These are phyloP conservation scores for Diversispora epigaea DNA, from an alignment of 192 early-diverging fungal species.

Conservation along the genomic window DNA sequence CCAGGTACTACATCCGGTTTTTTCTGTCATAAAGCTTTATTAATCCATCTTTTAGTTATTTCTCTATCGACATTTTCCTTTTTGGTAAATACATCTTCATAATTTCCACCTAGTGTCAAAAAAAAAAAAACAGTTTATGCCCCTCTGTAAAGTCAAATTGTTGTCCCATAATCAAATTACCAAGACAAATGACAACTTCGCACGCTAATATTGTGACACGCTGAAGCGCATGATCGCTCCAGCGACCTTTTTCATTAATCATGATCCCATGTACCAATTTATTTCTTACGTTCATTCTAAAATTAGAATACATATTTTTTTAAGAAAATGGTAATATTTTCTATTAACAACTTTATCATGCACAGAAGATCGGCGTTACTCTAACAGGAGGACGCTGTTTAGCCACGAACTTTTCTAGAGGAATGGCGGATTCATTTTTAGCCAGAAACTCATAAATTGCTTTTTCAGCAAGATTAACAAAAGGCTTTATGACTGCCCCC, in stretches of 20 bases:
- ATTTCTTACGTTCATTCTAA: slow-evolving; percentile 6
- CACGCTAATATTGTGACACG: background rate
- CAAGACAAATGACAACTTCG: slow-evolving; percentile 2
- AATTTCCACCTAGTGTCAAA: slow-evolving; percentile 2
- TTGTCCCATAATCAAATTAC: background rate
- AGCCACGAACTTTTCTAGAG: slow-evolving; percentile 1
- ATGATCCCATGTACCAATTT: slow-evolving; percentile 5
- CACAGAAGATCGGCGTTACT: slow-evolving; percentile 18
- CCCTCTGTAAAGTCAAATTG: slow-evolving; percentile 11
- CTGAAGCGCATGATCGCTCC: slow-evolving; percentile 2
- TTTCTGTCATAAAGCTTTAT: background rate
- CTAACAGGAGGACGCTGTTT: slow-evolving; percentile 20
- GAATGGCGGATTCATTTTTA: slow-evolving; percentile 13
- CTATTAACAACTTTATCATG: slow-evolving; percentile 23
- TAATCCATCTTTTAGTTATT: background rate
- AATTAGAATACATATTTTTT: slow-evolving; percentile 7
- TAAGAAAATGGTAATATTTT: slow-evolving; percentile 28
- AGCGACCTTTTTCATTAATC: background rate
- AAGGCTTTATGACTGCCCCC: no score
- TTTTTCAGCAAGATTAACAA: no score
- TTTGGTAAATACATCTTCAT: background rate
- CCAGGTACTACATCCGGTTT: background rate
- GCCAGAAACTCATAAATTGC: slow-evolving; percentile 13
- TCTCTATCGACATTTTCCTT: slow-evolving; percentile 19
- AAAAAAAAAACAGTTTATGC: slow-evolving; percentile 14